Percentiles rank a stretch among this genome's conserved stretches.
Conservation (phyloP, 2,329 filamentous ascomycete species). For the Didymella pomorum region DNA sequence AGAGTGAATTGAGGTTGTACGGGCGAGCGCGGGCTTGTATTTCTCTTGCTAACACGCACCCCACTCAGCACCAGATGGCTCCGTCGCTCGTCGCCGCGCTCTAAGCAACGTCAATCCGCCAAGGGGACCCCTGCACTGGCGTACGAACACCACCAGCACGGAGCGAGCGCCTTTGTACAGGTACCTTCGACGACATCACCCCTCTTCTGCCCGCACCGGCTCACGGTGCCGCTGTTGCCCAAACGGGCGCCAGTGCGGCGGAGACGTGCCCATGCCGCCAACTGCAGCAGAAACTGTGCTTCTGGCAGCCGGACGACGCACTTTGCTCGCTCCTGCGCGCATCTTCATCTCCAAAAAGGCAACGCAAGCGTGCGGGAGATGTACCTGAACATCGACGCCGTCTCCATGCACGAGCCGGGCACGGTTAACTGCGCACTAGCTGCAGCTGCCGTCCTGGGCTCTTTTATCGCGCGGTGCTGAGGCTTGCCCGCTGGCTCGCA, state of each 20-base stretch:
- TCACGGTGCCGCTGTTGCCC: slow-evolving; percentile 17
- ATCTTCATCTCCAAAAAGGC: slow-evolving; percentile 11
- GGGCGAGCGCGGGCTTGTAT: slow-evolving; percentile 33
- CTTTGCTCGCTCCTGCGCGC: background rate
- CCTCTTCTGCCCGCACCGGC: slow-evolving; percentile 15
- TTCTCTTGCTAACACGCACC: slow-evolving; percentile 38
- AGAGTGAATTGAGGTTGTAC: slow-evolving; percentile 28
- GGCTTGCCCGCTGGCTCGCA: slow-evolving; percentile 14
- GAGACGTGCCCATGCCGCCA: background rate
- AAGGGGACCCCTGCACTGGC: slow-evolving; percentile 32
- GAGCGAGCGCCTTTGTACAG: slow-evolving; percentile 32
- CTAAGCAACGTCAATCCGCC: slow-evolving; percentile 38
- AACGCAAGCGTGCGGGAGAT: slow-evolving; percentile 37
- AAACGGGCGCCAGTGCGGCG: slow-evolving; percentile 6
- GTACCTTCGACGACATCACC: slow-evolving; percentile 27
- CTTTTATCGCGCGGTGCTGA: slow-evolving; percentile 27
- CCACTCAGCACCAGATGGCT: slow-evolving; percentile 32
- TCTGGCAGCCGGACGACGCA: background rate
- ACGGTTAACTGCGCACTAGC: slow-evolving; percentile 34
- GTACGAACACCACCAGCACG: slow-evolving; percentile 34
- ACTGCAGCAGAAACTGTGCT: background rate
- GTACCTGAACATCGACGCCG: slow-evolving; percentile 39
- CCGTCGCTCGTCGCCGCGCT: slow-evolving; percentile 23
- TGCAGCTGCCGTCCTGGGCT: slow-evolving; percentile 31
- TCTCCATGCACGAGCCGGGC: slow-evolving; percentile 35